These are phyloP conservation scores for Alloteropsis semialata DNA, from an alignment of 176 grass and related monocot genomes.

Conservation along the genomic window DNA sequence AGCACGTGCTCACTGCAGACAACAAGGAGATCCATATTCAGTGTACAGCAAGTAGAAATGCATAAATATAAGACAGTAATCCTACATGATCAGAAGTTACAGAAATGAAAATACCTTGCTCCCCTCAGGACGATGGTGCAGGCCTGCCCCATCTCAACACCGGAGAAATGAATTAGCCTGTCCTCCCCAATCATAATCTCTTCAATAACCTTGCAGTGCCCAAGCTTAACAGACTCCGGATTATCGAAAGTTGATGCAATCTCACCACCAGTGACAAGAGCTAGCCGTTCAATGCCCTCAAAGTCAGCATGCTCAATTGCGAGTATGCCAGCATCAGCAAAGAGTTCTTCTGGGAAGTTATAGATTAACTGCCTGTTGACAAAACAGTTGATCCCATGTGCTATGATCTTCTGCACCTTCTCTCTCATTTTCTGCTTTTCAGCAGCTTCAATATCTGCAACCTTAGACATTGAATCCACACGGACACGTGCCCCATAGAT, in stretches of 20 bases:
- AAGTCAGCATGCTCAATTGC: slow-evolving; percentile 97
- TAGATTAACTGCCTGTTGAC: slow-evolving; percentile 94
- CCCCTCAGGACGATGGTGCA: slow-evolving; percentile 96
- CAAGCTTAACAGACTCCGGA: slow-evolving; percentile 93
- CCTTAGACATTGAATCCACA: slow-evolving; percentile 90
- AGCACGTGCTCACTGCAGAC: slow-evolving; percentile 76
- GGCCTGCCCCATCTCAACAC: slow-evolving; percentile 84
- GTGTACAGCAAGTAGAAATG: background rate
- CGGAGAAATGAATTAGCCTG: slow-evolving; percentile 84
- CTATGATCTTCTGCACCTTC: slow-evolving; percentile 93
- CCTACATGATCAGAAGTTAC: background rate
- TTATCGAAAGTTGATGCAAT: slow-evolving; percentile 98
- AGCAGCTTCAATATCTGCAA: slow-evolving; percentile 87
- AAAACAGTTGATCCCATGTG: slow-evolving; percentile 89
- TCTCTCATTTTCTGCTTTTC: slow-evolving; percentile 98
- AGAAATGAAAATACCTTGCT: slow-evolving; percentile 55
- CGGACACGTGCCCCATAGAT: slow-evolving; percentile 93
- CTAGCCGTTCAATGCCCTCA: slow-evolving; percentile 88
- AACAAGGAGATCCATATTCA: slow-evolving; percentile 6
- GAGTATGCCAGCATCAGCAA: slow-evolving; percentile 89
- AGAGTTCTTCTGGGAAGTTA: slow-evolving; percentile 94
- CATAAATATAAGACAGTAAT: background rate
- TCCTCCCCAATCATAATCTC: slow-evolving; percentile 99
- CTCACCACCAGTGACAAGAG: slow-evolving; percentile 88
- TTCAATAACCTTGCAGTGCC: slow-evolving; percentile 91